Evolutionary conservation across 208 protist genomes (phyloP).

Genomic region (Leishmania gerbilli): DNA sequence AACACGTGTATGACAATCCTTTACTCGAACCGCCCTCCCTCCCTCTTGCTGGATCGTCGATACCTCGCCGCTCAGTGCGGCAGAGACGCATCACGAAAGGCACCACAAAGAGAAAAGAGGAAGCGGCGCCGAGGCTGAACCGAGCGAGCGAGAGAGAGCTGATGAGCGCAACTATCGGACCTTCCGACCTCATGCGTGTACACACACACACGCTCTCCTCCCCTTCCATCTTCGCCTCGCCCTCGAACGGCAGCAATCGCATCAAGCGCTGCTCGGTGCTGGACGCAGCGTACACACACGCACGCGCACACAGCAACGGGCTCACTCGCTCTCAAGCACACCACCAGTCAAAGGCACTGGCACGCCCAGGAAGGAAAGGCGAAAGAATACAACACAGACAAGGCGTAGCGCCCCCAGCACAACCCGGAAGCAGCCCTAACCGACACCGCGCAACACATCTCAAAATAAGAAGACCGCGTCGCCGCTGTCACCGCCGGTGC

Average conservation of each 20-base stretch:
- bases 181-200: not conserved
- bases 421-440: not conserved
- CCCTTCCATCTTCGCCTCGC: too few relatives aligned
- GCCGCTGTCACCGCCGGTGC: not conserved
- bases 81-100: not conserved
- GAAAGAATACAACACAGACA: not conserved
- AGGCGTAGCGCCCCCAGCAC: not conserved
- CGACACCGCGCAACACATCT: not conserved
- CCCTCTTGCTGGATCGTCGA: not conserved
- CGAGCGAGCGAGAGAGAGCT: not conserved
- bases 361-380: not conserved
- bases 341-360: not conserved
- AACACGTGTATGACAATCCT: not conserved
- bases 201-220: not conserved
- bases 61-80: not conserved
- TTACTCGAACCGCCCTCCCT: not conserved
- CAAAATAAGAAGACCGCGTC: slow-evolving; percentile 10
- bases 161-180: not conserved
- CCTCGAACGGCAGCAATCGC: not conserved
- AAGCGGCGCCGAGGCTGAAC: not conserved
- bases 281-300: not conserved
- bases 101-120: not conserved
- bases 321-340: not conserved
- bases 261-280: not conserved
- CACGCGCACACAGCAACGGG: not conserved